Evolutionary conservation across 2,329 filamentous ascomycete species (phyloP).

Genomic region (Phyllosticta paracitricarpa): DNA sequence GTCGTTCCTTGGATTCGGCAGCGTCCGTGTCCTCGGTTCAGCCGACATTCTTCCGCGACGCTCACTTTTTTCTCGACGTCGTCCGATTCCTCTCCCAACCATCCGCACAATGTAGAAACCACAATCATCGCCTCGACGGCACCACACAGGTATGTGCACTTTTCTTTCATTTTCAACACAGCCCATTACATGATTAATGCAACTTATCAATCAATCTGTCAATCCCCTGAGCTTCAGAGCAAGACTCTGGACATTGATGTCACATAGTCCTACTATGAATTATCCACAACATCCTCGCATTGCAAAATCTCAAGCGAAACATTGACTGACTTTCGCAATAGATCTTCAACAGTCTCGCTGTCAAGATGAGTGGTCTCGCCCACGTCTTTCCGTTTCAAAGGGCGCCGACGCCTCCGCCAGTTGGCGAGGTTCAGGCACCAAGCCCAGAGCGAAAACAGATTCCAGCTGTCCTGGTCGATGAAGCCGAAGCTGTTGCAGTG

Average conservation of each 20-base stretch:
- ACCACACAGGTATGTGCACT: conserved; percentile 1
- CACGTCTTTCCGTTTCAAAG: conserved; percentile 9
- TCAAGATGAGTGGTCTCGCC: conserved; percentile 6
- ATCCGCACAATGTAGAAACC: conserved; percentile 6
- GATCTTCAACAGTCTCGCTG: not conserved
- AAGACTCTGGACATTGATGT: conserved; percentile 7
- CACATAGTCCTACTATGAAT: conserved; percentile 9
- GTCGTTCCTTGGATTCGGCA: too few species aligned
- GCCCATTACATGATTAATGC: conserved; percentile 6
- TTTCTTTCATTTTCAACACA: not conserved
- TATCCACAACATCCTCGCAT: not conserved
- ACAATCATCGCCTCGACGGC: conserved; percentile 7
- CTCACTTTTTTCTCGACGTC: conserved; percentile 7
- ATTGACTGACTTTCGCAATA: not conserved
- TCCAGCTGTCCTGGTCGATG: not conserved
- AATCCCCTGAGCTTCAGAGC: conserved; percentile 10
- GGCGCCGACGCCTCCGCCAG: not conserved
- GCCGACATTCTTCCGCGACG: not conserved
- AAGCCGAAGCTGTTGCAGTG: not conserved
- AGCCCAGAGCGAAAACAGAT: not conserved
- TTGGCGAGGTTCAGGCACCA: not conserved
- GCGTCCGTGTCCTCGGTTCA: not conserved
- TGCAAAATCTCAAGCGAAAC: not conserved
- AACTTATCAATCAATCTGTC: conserved; percentile 11
- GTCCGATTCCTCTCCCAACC: conserved; percentile 4